Evolutionary conservation across 495 filamentous ascomycete genomes (phyloP), one percentile per base, ranked within the genome.

Genomic region (Annulohypoxylon moriforme): DNA sequence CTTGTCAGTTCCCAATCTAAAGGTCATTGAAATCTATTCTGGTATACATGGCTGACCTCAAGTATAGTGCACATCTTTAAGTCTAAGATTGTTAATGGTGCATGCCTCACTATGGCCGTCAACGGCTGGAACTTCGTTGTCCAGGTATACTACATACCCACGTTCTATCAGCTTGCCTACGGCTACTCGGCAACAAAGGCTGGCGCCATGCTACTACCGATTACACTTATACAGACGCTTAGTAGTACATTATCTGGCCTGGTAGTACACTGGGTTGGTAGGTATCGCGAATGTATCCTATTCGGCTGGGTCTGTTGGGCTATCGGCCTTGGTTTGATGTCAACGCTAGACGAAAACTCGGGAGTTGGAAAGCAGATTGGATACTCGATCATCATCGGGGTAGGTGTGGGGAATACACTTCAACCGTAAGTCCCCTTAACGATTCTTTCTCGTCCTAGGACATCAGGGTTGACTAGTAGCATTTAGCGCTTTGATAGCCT

Each of bases 91-190:
- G 84, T 88, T 31, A 84, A 84, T 63, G 86, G 86, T 3, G 83
- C 83, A 1, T 85, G 80, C 58, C 61, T 86, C 14, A 88, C 85
- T 20, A 86, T 86, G 83, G 85, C 85, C 42, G 80, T 88, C 60
- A 84, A 85, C 40, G 85, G 85, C 2, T 88, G 86, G 85, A 85
- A 85, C 63, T 85, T 86, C 62, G 69, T 86, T 33, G 82, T 85
- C 1, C 85, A 87, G 69, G 76, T 85, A 2, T 87, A 87, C 72
- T 88, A 86, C 59, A 84, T 88, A 40, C 85, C 86, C 6, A 83
- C 82, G 6, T 87, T 87, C 67, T 88, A 85, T 64, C 85, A 88
- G 70, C 75, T 88, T 60, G 84, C 83, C 1, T 86, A 85, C 62
- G 80, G 77, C 3, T 87, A 87, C 59, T 84, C 83, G 1, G 80